Percentiles rank a stretch among this genome's conserved stretches.
Conservation (phyloP, 257 asterid species). For the Fraxinus americana region DNA sequence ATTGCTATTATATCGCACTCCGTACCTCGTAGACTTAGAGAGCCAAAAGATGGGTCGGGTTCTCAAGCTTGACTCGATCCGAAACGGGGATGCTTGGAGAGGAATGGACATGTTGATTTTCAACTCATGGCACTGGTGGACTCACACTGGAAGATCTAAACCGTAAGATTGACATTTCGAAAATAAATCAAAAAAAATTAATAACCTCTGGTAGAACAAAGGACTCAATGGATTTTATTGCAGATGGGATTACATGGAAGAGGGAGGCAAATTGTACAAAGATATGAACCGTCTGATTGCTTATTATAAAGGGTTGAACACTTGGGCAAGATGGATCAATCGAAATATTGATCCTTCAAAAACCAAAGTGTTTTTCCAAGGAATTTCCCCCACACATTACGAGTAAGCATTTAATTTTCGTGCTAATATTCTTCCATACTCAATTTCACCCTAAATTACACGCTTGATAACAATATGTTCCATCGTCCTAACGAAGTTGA, state of each 20-base stretch:
- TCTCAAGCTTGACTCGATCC: slow-evolving; percentile 66
- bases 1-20: slow-evolving; percentile 67
- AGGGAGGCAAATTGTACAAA: slow-evolving; percentile 58
- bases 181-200: neutral
- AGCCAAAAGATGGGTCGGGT: slow-evolving; percentile 54
- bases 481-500: neutral
- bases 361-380: slow-evolving; percentile 84
- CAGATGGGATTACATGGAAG: slow-evolving; percentile 87
- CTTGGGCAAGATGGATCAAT: slow-evolving; percentile 92
- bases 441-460: too few species aligned
- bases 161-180: slow-evolving; percentile 47
- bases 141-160: slow-evolving; percentile 69
- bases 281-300: slow-evolving; percentile 90
- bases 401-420: slow-evolving; percentile 43
- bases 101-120: slow-evolving; percentile 82
- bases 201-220: neutral
- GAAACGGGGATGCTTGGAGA: slow-evolving; percentile 62
- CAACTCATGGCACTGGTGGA: slow-evolving; percentile 99
- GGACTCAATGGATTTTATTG: neutral
- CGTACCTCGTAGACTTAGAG: slow-evolving; percentile 72
- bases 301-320: slow-evolving; percentile 82
- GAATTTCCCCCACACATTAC: slow-evolving; percentile 91
- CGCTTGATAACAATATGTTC: too few species aligned
- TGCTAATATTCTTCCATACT: too few species aligned
- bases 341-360: slow-evolving; percentile 65